Evolutionary conservation across 148 eudicot genomes (phyloP), one percentile per base, ranked within the genome.

Genomic region (Fagopyrum homotropicum): DNA sequence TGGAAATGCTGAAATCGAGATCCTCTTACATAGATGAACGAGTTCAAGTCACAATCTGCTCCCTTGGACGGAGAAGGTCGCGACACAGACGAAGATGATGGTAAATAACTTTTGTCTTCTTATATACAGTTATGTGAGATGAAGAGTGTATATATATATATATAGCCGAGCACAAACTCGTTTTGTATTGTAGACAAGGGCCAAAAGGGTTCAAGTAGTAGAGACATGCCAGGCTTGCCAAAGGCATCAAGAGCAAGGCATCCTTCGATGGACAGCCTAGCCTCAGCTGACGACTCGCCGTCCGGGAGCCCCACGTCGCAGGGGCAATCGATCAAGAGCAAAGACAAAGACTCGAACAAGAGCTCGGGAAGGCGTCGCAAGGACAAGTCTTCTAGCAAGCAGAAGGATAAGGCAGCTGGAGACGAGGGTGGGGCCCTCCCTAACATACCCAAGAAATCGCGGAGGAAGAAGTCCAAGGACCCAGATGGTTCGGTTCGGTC

Each of bases 391-490:
- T 60, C 66, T 8, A n/a, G 64, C 45, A 6, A 81, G 55, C n/a
- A 69, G 55, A 56, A 26, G 74, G 73, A 22, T 63, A 74, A 64
- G 49, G 78, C 22, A 43, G 12, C 59, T 4, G 19, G 61, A 8
- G 76, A 66, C 71, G 76, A 54, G 6, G 43, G 15, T 2, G 44
- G 46, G 77, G 29, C 17, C 49, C 82, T 77, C 70, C 88, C 92
- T 0, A 86, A 91, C 48, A 78, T 85, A 76, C 91, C 91, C 0
- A 91, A 89, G 77, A 88, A 87, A 68, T 74, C 91, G 3, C 78
- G 88, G 4, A 77, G 87, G 76, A 91, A 87, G 81, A 91, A 89
- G 75, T 81, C 97, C 4, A 91, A 87, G 80, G 89, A 89, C 11
- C 51, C 76, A 1, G 80, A 75, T 5, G 77, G 81, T 0, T 81